These are phyloP conservation scores for Colletotrichum lupini DNA, from an alignment of 2,329 filamentous ascomycete species.

Conservation along the genomic window DNA sequence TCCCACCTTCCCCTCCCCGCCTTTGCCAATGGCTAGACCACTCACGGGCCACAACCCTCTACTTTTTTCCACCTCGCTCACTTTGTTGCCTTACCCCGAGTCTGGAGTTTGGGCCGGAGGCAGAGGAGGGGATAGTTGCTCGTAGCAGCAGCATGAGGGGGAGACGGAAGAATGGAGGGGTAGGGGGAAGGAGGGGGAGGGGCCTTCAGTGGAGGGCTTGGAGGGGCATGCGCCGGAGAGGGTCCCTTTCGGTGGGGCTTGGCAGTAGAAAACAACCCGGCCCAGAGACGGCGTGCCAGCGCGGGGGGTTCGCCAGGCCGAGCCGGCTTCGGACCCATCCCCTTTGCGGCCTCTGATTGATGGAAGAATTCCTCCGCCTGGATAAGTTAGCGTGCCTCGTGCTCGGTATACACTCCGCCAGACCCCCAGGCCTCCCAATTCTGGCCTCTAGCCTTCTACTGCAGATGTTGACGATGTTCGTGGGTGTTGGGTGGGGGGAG, in stretches of 20 bases:
- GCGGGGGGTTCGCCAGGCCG: conserved; percentile 12
- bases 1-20: not conserved
- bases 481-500: not conserved
- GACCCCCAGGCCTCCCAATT: not conserved
- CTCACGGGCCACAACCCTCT: conserved; percentile 16
- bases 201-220: conserved; percentile 12
- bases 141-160: conserved; percentile 10
- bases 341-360: conserved; percentile 41
- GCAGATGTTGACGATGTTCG: not conserved
- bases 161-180: conserved; percentile 3
- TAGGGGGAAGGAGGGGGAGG: conserved; percentile 8
- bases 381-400: not conserved
- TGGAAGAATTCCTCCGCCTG: conserved; percentile 42
- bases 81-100: conserved; percentile 22
- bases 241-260: conserved; percentile 31
- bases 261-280: conserved; percentile 14
- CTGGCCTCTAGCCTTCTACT: too few relatives aligned
- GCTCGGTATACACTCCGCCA: conserved; percentile 16
- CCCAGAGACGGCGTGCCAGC: conserved; percentile 24
- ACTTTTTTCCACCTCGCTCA: conserved; percentile 14
- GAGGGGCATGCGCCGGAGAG: conserved; percentile 34
- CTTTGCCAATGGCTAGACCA: conserved; percentile 3
- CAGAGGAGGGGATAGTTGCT: not conserved
- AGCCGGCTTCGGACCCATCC: conserved; percentile 21
- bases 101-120: conserved; percentile 25